Percentiles rank a stretch among this genome's conserved stretches.
Evolutionary conservation across 805 yeast species (phyloP).

Genomic region (Saccharomycopsis selenospora): DNA sequence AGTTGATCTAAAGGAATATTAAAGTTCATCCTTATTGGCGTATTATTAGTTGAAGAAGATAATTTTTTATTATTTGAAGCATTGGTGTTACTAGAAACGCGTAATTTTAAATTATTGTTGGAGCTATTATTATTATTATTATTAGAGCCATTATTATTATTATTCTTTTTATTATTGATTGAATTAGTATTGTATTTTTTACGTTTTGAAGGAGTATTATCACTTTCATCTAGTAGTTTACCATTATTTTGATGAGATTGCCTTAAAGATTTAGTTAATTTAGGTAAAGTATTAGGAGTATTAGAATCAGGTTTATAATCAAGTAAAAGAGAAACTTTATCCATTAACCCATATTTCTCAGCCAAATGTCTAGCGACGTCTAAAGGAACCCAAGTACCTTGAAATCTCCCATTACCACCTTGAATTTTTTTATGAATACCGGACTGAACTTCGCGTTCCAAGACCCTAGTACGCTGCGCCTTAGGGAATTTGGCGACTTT

Average conservation of each 20-base stretch:
- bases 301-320: constrained; percentile 44
- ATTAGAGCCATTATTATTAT: constrained; percentile 25
- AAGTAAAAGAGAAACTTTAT: constrained; percentile 44
- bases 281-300: constrained; percentile 38
- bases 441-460: constrained; percentile 67
- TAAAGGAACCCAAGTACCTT: constrained; percentile 82
- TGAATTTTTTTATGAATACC: constrained; percentile 70
- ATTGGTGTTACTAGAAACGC: no score
- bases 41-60: neutral
- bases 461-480: constrained; percentile 67
- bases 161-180: constrained; percentile 9
- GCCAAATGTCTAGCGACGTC: constrained; percentile 55
- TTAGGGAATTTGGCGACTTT: constrained; percentile 74
- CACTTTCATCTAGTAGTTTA: constrained; percentile 7
- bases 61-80: no score
- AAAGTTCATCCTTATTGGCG: neutral
- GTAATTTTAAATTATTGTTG: no score
- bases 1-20: neutral
- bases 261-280: constrained; percentile 24
- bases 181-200: constrained; percentile 9
- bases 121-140: neutral
- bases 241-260: neutral
- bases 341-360: constrained; percentile 42
- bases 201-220: constrained; percentile 21
- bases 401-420: constrained; percentile 81